A percentile compares a stretch with the other conserved stretches of the same genome.
Evolutionary conservation across 495 filamentous ascomycete genomes (phyloP).

Genomic region (Thermochaetoides thermophila): DNA sequence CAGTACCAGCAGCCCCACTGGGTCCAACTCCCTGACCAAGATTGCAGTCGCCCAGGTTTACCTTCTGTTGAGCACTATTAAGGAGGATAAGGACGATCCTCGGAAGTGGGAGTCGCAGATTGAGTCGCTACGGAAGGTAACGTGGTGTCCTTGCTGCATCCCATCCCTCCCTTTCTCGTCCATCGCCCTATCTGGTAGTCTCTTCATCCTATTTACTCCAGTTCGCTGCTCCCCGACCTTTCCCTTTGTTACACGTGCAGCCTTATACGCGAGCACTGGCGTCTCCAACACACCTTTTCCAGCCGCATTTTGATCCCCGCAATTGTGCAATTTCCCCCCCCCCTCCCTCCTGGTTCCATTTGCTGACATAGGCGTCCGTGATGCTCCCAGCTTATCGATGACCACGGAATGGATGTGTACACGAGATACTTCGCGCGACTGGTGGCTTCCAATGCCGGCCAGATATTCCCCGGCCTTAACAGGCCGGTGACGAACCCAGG

Average conservation of each 20-base stretch:
- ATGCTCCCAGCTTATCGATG: conserved; percentile 60
- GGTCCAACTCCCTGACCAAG: conserved; percentile 52
- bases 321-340: conserved; percentile 2
- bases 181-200: neutral
- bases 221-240: too few relatives aligned
- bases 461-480: conserved; percentile 66
- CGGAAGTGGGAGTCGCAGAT: conserved; percentile 88
- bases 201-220: neutral
- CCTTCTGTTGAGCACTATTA: conserved; percentile 82
- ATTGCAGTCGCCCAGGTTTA: conserved; percentile 92
- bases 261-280: too few relatives aligned
- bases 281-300: too few relatives aligned
- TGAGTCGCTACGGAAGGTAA: conserved; percentile 81
- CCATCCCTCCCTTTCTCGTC: neutral
- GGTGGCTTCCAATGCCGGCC: conserved; percentile 65
- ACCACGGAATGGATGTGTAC: conserved; percentile 94
- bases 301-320: too few relatives aligned
- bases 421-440: conserved; percentile 83
- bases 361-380: conserved; percentile 9
- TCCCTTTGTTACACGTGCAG: too few relatives aligned
- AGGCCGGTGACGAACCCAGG: conserved; percentile 56
- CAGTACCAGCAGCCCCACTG: conserved; percentile 51
- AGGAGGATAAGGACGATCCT: conserved; percentile 73
- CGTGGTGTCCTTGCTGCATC: conserved; percentile 10
- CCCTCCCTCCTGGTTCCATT: conserved; percentile 2